Base-by-base conservation (phyloP, 129 eudicot genomes). In the Artemisia argyi region DNA sequence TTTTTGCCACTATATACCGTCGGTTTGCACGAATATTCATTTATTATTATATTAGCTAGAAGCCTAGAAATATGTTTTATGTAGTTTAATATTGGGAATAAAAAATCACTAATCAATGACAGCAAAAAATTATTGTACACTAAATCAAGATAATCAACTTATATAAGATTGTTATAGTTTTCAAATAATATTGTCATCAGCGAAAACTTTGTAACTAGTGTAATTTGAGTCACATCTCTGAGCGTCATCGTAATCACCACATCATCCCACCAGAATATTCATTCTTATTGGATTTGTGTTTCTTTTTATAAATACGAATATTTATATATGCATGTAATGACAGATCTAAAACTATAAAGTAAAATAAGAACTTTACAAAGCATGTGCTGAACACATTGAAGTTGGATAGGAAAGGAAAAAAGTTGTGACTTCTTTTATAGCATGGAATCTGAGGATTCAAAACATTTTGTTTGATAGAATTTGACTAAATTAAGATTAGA, bases 191-290 rank as follows among this genome's bases (percentile, higher is more conserved):
- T 66, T 39, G 48, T 65, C 16, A 12, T 67, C 61, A 67, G 24
- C 26, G 66, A 75, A 42, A 75, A 75, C 79, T 22, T 55, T 63
- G 55, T 74, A 65, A 54, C 64, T 19, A 74, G 79, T 65, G 79
- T 65, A 39, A 22, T 58, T 53, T 74, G 78, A 75, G 66, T 75
- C 73, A 75, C 58, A 30, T 74, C 57, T 54, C 53, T 65, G 47
- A 73, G 17, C 62, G 50, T 65, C 32, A 75, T 50, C 59, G 49
- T 75, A 66, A 65, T 75, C 66, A 44, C 58, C 68, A 7, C 74
- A 76, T 74, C 72, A 74, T 65, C 66, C 66, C 65, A 74, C 66
- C 56, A 24, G 32, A 66, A 65, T 57, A 59, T 76, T 55, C 65
- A 12, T 56, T 12, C 35, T 70, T 17, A 72, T 72, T 14, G 48